Base-by-base conservation (phyloP, 306 rosid species). In the Malus orientalis region DNA sequence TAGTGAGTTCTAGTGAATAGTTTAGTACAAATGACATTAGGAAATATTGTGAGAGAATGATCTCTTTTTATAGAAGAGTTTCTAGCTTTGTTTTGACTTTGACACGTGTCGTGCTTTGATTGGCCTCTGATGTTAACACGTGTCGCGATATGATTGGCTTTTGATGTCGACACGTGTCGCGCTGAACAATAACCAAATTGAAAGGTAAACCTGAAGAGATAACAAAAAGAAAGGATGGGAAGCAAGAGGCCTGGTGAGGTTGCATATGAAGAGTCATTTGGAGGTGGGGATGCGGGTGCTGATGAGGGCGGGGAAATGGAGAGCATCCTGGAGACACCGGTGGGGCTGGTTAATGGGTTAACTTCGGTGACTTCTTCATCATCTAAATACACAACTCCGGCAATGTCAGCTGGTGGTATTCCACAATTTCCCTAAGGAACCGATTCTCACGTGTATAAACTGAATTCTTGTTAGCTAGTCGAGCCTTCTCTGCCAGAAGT, bases 341-440 rank as follows among this genome's bases (percentile, higher is more conserved):
- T 51, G 14, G 57, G 66, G 57, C 72, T 54, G 67, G 87, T 74
- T 42, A 80, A 11, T 61, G 97, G 96, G 86, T 87, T 92, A 61
- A 89, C 93, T 84, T 95, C 96, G 13, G 96, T 76, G 33, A 90
- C 94, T 84, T 87, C 94, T 84, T 87, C 99, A 60, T 96, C 99
- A 64, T 32, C 6, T 18, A 96, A 73, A 67, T 92, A 88, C 62
- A 96, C 97, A 54, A 96, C 93, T 96, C 97, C 82, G 92, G 98
- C 99, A 87, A 89, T 1, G 96, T 96, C 33, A 96, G 93, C 78
- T 96, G 98, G 76, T 96, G 98, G 78, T 90, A 96, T 62, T 96
- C 99, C 71, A 96, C 97, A 44, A 96, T 84, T 81, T 96, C 99
- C 86, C 98, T 92, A 19, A 92, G 81, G 83, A 96, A 96, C 20